Percentiles rank a stretch among this genome's conserved stretches.
Evolutionary conservation across 768 basidiomycete genomes (phyloP).

Genomic region (Suillus fuscotomentosus): DNA sequence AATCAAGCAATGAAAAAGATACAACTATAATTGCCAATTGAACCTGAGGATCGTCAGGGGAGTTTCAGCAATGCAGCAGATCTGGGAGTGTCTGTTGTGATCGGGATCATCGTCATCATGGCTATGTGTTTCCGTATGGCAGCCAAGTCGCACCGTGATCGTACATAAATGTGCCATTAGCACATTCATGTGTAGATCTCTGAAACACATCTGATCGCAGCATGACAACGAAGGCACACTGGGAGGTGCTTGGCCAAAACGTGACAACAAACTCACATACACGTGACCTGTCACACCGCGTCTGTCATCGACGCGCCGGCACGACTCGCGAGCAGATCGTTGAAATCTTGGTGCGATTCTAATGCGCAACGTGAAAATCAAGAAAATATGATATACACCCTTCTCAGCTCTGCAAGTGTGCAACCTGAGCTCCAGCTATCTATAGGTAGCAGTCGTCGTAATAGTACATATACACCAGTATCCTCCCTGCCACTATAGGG

Average conservation of each 20-base stretch:
- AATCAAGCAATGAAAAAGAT: background rate
- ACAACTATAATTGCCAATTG: background rate
- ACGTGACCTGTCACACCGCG: slow-evolving; percentile 31
- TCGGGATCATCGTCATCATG: background rate
- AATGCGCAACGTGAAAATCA: slow-evolving; percentile 9
- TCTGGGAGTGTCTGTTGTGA: background rate
- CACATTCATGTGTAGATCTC: background rate
- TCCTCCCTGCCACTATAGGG: background rate
- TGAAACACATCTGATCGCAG: background rate
- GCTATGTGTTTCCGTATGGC: background rate
- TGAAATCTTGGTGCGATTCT: background rate
- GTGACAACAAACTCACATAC: slow-evolving; percentile 10
- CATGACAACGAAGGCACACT: background rate
- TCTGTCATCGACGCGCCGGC: slow-evolving; percentile 26
- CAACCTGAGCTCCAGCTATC: background rate
- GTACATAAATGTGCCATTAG: background rate
- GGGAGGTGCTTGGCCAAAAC: background rate
- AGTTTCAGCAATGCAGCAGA: background rate
- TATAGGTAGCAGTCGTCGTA: background rate
- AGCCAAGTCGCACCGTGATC: background rate
- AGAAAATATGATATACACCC: slow-evolving; percentile 18
- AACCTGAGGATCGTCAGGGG: background rate
- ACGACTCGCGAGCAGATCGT: slow-evolving; percentile 6
- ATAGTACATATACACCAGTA: slow-evolving; percentile 1
- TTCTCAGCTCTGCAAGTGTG: slow-evolving; percentile 12